Conservation (phyloP, 2,329 filamentous ascomycete species). For the Hypoxylon sp. region DNA sequence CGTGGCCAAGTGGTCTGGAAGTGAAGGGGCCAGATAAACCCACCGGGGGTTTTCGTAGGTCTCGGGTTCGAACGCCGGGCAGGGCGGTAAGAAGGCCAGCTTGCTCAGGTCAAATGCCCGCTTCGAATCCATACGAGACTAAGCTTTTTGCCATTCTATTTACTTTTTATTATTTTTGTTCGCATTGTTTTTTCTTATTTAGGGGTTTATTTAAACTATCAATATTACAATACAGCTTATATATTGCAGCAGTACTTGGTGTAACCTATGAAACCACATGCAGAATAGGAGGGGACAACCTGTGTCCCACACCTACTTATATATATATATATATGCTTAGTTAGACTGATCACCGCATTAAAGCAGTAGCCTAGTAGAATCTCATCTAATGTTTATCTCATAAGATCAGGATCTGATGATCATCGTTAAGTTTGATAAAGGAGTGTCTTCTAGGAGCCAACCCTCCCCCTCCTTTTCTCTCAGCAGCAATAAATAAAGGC, state of each 20-base stretch:
- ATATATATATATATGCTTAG: too few species aligned
- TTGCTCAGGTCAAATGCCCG: background rate
- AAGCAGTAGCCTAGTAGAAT: too few species aligned
- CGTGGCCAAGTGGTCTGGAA: background rate
- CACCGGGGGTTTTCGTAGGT: conserved; percentile 5
- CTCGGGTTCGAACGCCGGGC: background rate
- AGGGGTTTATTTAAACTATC: background rate
- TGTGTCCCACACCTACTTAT: too few species aligned
- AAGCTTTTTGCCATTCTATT: background rate
- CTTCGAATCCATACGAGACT: background rate
- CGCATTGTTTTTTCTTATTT: background rate
- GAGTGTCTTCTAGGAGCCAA: background rate
- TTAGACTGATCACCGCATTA: too few species aligned
- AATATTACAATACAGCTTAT: background rate
- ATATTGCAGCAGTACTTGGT: background rate
- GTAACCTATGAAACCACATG: too few species aligned
- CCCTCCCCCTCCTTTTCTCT: background rate
- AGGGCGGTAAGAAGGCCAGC: background rate
- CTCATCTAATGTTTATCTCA: background rate
- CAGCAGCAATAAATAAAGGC: background rate
- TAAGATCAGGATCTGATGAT: background rate
- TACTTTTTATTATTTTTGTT: background rate
- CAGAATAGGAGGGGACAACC: too few species aligned
- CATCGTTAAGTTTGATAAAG: background rate
- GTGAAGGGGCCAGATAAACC: background rate